phyloP scores from a whole-genome alignment of 2,329 filamentous ascomycete species.

The Tolypocladium amazonense region DNA sequence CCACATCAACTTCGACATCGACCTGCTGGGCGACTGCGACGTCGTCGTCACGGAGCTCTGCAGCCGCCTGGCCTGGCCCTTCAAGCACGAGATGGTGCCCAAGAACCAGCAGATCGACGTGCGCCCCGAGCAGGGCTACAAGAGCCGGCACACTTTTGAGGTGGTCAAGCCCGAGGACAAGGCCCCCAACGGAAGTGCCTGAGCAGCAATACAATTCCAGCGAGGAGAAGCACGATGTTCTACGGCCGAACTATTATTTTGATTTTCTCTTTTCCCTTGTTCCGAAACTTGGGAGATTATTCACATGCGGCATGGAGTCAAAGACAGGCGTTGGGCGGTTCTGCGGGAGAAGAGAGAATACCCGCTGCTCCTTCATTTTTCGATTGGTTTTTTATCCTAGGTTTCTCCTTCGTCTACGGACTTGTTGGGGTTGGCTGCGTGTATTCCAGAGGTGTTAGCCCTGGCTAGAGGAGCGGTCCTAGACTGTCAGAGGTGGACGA shows the following conservation, averaged over 20 bases:
- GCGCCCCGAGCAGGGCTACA: constrained; percentile 20
- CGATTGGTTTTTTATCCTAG: not conserved
- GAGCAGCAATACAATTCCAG: not conserved
- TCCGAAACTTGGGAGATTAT: not conserved
- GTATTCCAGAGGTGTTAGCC: not conserved
- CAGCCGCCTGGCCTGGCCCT: constrained; percentile 66
- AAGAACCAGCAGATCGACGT: constrained; percentile 51
- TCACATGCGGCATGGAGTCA: not conserved
- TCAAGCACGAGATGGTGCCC: constrained; percentile 78
- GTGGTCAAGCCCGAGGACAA: constrained; percentile 4
- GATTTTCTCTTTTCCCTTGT: not conserved
- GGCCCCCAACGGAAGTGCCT: not conserved
- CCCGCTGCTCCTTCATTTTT: not conserved
- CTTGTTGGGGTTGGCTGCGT: not conserved
- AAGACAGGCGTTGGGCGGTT: not conserved
- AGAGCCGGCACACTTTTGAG: constrained; percentile 27
- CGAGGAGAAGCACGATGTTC: not conserved
- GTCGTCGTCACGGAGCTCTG: constrained; percentile 81
- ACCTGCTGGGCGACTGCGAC: constrained; percentile 92
- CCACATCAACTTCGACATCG: constrained; percentile 93
- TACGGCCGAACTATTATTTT: not conserved
- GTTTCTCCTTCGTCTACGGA: not conserved
- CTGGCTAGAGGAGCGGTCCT: not conserved
- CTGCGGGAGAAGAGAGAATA: not conserved
- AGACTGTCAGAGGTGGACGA: not conserved